A percentile compares a stretch with the other conserved stretches of the same genome.
phyloP scores from a whole-genome alignment of 768 basidiomycete genomes.

The Suillus spraguei region DNA sequence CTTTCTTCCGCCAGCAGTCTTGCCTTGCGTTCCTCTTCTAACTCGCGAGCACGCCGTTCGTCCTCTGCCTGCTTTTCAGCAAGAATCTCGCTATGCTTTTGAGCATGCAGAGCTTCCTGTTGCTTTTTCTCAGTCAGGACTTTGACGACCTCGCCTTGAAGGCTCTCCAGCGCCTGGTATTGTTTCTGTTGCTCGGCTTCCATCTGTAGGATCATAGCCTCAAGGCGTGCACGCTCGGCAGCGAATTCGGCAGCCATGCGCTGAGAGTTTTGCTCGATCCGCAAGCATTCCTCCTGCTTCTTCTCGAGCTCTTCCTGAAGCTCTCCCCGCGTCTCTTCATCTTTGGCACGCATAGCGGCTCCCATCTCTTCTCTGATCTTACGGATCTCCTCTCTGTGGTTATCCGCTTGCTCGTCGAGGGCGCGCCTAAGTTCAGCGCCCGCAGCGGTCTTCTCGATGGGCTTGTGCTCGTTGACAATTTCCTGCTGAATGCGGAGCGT shows the following conservation, averaged over 20 bases:
- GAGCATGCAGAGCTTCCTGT: slow-evolving; percentile 30
- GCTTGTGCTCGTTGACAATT: slow-evolving; percentile 49
- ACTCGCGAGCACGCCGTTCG: slow-evolving; percentile 28
- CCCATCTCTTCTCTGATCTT: slow-evolving; percentile 50
- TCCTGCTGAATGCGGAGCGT: slow-evolving; percentile 58
- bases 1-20: slow-evolving; percentile 29
- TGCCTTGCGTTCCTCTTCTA: slow-evolving; percentile 34
- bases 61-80: slow-evolving; percentile 29
- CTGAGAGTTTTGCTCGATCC: slow-evolving; percentile 42
- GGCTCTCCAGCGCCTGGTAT: slow-evolving; percentile 21
- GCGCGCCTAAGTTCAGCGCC: slow-evolving; percentile 55
- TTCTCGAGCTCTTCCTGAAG: slow-evolving; percentile 46
- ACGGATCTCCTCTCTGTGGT: slow-evolving; percentile 50
- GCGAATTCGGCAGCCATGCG: slow-evolving; percentile 43
- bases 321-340: slow-evolving; percentile 48
- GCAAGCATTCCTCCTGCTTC: slow-evolving; percentile 45
- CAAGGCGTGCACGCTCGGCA: slow-evolving; percentile 38
- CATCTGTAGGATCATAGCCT: slow-evolving; percentile 30
- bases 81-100: slow-evolving; percentile 31
- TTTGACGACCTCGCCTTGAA: slow-evolving; percentile 32
- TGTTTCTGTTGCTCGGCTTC: slow-evolving; percentile 25
- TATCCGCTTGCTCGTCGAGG: slow-evolving; percentile 46
- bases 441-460: slow-evolving; percentile 54
- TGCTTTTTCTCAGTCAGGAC: slow-evolving; percentile 31
- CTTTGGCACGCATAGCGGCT: slow-evolving; percentile 43